Evolutionary conservation across 225 moss, liverwort and hornwort genomes (phyloP).

Genomic region (Asterella californica): DNA sequence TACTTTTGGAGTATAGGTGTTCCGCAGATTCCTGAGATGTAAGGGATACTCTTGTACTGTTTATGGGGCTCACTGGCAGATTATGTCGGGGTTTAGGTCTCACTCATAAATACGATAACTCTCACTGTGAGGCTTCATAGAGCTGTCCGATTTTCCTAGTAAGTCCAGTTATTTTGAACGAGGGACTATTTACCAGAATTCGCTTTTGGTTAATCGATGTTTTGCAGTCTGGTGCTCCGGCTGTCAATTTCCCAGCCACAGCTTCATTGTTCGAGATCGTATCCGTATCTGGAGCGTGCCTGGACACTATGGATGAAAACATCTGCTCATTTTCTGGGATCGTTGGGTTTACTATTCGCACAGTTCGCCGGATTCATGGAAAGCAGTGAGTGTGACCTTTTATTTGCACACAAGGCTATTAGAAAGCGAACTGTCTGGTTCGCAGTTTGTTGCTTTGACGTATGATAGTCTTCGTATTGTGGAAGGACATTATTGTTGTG

Average conservation of each 20-base stretch:
- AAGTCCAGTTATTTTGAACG: background rate
- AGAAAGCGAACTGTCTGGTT: background rate
- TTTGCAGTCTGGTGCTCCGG: constrained; percentile 33
- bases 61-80: background rate
- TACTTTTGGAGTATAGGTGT: too few relatives aligned
- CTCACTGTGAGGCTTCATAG: background rate
- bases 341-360: constrained; percentile 31
- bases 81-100: background rate
- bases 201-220: background rate
- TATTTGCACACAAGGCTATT: background rate
- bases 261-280: constrained; percentile 32
- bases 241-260: constrained; percentile 29
- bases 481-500: background rate
- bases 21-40: background rate
- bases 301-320: constrained; percentile 31
- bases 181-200: background rate
- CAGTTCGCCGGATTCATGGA: constrained; percentile 27
- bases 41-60: background rate
- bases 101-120: background rate
- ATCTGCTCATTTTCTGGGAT: constrained; percentile 26
- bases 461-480: background rate
- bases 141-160: background rate
- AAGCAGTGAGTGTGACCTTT: constrained; percentile 14
- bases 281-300: constrained; percentile 28
- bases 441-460: background rate